These are phyloP conservation scores for Cyathus striatus DNA, from an alignment of 768 basidiomycete genomes.

Conservation along the genomic window DNA sequence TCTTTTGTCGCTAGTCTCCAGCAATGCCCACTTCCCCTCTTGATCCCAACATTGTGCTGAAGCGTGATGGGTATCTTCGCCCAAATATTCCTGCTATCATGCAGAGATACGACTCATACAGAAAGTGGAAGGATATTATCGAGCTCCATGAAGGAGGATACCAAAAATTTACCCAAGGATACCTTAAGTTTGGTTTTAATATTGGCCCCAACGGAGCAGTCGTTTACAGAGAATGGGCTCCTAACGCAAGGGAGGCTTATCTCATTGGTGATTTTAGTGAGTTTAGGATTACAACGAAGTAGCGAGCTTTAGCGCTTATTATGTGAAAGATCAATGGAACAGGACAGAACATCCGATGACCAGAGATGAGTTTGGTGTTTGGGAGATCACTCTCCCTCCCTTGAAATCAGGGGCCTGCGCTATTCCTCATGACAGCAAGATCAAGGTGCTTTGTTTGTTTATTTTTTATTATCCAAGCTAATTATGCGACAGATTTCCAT, in stretches of 20 bases:
- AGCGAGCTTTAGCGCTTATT: slow-evolving; percentile 2
- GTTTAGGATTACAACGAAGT: slow-evolving; percentile 23
- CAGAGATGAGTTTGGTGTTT: slow-evolving; percentile 81
- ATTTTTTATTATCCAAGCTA: background rate
- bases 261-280: slow-evolving; percentile 96
- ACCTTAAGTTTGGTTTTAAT: slow-evolving; percentile 75
- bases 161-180: slow-evolving; percentile 75
- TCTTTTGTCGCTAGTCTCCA: slow-evolving; percentile 3
- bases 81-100: slow-evolving; percentile 67
- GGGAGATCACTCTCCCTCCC: slow-evolving; percentile 79
- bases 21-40: slow-evolving; percentile 42
- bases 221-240: slow-evolving; percentile 94
- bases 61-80: slow-evolving; percentile 70
- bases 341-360: slow-evolving; percentile 82
- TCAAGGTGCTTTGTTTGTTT: slow-evolving; percentile 57
- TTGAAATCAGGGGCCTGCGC: slow-evolving; percentile 62
- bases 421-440: slow-evolving; percentile 91
- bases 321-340: slow-evolving; percentile 74
- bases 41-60: slow-evolving; percentile 51
- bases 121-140: slow-evolving; percentile 74
- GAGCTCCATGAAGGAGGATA: slow-evolving; percentile 80
- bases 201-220: slow-evolving; percentile 63
- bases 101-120: slow-evolving; percentile 62
- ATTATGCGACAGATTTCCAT: slow-evolving; percentile 88
- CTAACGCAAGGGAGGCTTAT: slow-evolving; percentile 75